Conservation (phyloP, 2,329 filamentous ascomycete species). For the Dactylellina leptospora region DNA sequence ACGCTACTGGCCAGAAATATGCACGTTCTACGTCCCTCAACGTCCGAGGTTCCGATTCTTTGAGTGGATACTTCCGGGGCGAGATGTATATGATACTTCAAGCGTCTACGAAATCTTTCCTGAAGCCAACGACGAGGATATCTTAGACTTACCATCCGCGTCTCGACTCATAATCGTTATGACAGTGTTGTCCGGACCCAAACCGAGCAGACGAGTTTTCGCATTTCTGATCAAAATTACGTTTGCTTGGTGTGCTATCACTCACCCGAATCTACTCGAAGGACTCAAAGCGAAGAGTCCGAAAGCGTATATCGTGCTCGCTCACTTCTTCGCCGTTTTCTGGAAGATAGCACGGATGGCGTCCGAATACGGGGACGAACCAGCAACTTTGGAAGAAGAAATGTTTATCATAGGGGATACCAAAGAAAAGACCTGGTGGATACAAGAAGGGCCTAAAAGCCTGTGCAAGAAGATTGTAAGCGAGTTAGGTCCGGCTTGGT, state of each 20-base stretch:
- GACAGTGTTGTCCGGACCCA: background rate
- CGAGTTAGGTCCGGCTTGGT: background rate
- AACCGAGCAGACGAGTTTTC: background rate
- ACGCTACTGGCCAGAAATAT: background rate
- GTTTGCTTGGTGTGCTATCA: background rate
- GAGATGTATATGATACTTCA: background rate
- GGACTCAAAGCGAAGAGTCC: background rate
- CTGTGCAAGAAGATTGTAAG: conserved; percentile 7
- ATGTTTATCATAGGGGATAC: conserved; percentile 8
- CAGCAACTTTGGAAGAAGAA: background rate
- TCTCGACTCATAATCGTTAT: background rate
- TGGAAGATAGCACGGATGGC: conserved; percentile 1
- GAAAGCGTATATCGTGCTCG: background rate
- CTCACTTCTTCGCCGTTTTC: conserved; percentile 1
- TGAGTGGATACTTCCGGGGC: background rate
- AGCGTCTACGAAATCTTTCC: background rate
- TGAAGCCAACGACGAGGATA: background rate
- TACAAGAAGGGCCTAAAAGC: background rate
- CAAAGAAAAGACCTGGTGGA: background rate
- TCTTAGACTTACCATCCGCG: background rate
- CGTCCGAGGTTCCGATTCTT: background rate
- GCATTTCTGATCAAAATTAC: background rate
- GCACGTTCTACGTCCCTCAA: background rate
- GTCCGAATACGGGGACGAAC: background rate
- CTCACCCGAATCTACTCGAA: background rate